Conservation (phyloP, 495 filamentous ascomycete species). For the Aspergillus olivimuriae region DNA sequence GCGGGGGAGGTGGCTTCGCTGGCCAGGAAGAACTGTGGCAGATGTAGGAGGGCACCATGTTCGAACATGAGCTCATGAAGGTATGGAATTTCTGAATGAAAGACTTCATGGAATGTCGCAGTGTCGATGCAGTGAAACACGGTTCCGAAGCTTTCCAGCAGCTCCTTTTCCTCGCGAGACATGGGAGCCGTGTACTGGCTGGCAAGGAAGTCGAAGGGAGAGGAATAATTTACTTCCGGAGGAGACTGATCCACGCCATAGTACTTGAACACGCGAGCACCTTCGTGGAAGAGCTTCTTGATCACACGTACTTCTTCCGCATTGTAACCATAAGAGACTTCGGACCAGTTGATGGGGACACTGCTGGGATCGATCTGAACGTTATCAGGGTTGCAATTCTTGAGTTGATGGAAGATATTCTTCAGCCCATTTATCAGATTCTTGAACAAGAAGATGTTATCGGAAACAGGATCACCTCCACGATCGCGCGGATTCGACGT, state of each 20-base stretch:
- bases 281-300: constrained; percentile 94
- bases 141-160: constrained; percentile 95
- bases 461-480: constrained; percentile 84
- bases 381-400: constrained; percentile 73
- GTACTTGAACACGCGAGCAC: constrained; percentile 91
- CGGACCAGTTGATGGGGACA: constrained; percentile 85
- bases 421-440: constrained; percentile 97
- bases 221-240: constrained; percentile 66
- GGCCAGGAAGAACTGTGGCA: constrained; percentile 96
- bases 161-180: constrained; percentile 93
- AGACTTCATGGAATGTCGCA: constrained; percentile 97
- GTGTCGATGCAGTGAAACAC: constrained; percentile 99
- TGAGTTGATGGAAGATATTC: constrained; percentile 91
- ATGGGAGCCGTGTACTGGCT: constrained; percentile 90
- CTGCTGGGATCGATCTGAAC: constrained; percentile 63
- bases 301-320: constrained; percentile 96
- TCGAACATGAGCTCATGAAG: constrained; percentile 98
- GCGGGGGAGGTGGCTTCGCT: constrained; percentile 96
- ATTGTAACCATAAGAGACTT: constrained; percentile 94
- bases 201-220: constrained; percentile 80
- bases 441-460: constrained; percentile 98
- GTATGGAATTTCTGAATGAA: constrained; percentile 92
- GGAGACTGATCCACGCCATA: constrained; percentile 82
- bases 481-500: constrained; percentile 88
- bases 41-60: constrained; percentile 85